Percentiles rank a stretch among this genome's conserved stretches.
Conservation (phyloP, 495 filamentous ascomycete genomes). For the Podospora pseudocomata region DNA sequence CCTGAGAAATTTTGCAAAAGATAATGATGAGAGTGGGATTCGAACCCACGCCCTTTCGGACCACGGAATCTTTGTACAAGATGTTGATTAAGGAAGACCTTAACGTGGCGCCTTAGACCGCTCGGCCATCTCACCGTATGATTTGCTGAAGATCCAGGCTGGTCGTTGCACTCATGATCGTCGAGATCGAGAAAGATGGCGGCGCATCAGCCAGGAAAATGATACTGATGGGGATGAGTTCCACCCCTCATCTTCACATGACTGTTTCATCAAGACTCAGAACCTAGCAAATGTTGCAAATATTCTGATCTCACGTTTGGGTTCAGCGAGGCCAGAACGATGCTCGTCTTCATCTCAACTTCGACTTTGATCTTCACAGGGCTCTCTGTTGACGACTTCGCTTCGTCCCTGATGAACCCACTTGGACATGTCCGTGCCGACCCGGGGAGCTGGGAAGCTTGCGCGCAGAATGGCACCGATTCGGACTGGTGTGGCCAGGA, state of each 20-base stretch:
- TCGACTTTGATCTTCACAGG: background rate
- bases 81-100: background rate
- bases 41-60: conserved; percentile 40
- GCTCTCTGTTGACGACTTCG: background rate
- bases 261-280: too few relatives aligned
- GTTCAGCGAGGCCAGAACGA: too few relatives aligned
- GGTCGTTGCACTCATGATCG: background rate
- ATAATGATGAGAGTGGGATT: conserved; percentile 33
- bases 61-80: conserved; percentile 26
- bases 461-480: background rate
- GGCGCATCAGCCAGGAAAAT: background rate
- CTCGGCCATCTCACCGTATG: background rate
- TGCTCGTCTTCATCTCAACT: background rate
- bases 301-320: too few relatives aligned
- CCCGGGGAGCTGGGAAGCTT: conserved; percentile 7
- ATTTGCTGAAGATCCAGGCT: background rate
- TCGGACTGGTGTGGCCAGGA: conserved; percentile 8
- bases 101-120: background rate
- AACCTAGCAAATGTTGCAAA: too few relatives aligned
- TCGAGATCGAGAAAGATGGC: background rate
- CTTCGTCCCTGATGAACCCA: background rate
- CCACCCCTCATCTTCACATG: background rate
- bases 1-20: background rate
- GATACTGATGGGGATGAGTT: background rate
- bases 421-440: background rate